A percentile compares a stretch with the other conserved stretches of the same genome.
phyloP scores from a whole-genome alignment of 176 grass and related monocot species.

The Tillandsia fasciculata region DNA sequence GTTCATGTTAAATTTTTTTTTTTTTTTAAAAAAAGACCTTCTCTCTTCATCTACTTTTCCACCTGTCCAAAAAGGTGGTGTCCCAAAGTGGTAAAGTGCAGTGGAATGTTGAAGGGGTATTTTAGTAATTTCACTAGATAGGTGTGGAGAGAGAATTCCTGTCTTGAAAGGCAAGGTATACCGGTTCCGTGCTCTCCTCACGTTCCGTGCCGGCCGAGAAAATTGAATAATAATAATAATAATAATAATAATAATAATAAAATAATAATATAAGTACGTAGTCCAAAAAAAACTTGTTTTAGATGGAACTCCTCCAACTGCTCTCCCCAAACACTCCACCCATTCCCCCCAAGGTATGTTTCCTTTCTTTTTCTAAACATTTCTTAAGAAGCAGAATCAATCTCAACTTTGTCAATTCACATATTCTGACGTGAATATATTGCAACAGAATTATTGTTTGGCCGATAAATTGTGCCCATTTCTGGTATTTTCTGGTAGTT shows the following conservation, averaged over 20 bases:
- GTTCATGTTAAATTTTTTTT: too few species aligned
- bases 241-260: background rate
- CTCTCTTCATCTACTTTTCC: too few species aligned
- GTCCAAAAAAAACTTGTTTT: background rate
- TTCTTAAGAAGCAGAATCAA: too few species aligned
- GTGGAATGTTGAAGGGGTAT: background rate
- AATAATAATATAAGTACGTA: background rate
- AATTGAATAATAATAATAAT: background rate
- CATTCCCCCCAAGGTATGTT: too few species aligned
- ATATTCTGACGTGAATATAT: too few species aligned
- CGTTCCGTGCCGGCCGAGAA: conserved; percentile 4
- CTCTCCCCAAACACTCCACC: too few species aligned
- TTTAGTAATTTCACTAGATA: background rate
- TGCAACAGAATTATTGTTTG: background rate
- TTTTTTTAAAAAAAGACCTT: too few species aligned
- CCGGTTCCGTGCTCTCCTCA: background rate
- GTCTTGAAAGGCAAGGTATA: conserved; percentile 14
- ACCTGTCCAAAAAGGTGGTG: too few species aligned
- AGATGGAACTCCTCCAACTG: too few species aligned
- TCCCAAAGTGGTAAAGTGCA: too few species aligned
- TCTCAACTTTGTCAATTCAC: too few species aligned
- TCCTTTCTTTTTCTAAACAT: too few species aligned
- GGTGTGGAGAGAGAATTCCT: background rate
- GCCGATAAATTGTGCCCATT: background rate
- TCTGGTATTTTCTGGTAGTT: background rate